These are phyloP conservation scores for Entrophospora sp. DNA, from an alignment of 192 early-diverging fungal species.

Conservation along the genomic window DNA sequence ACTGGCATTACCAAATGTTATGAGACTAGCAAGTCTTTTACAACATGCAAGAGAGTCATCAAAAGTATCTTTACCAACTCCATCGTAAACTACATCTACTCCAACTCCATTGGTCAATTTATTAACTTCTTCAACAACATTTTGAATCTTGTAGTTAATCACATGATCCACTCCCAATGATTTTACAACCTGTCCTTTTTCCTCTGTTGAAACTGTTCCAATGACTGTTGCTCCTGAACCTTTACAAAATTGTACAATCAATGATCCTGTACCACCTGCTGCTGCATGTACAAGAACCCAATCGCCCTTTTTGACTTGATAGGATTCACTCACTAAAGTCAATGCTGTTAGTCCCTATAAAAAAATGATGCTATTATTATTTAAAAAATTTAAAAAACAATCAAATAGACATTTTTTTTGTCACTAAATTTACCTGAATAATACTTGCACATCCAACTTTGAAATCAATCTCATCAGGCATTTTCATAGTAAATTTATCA, in stretches of 20 bases:
- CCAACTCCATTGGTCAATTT: constrained; percentile 65
- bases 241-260: constrained; percentile 71
- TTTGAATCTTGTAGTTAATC: constrained; percentile 53
- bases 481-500: constrained; percentile 19
- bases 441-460: constrained; percentile 53
- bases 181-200: constrained; percentile 57
- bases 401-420: neutral
- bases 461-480: constrained; percentile 41
- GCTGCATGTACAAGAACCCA: constrained; percentile 83
- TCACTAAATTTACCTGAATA: constrained; percentile 64
- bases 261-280: constrained; percentile 79
- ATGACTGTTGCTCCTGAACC: constrained; percentile 79
- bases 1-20: constrained; percentile 86
- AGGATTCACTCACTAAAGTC: constrained; percentile 58
- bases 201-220: constrained; percentile 65
- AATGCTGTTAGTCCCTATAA: constrained; percentile 82
- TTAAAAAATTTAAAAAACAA: neutral
- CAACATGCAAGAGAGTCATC: constrained; percentile 56
- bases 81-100: constrained; percentile 77
- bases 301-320: constrained; percentile 64
- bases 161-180: constrained; percentile 61
- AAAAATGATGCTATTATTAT: constrained; percentile 25
- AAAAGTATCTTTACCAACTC: constrained; percentile 88
- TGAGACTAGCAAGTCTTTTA: constrained; percentile 57
- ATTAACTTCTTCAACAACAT: constrained; percentile 61